Evolutionary conservation across 129 eudicot species (phyloP).

Genomic region (Arctium minus): DNA sequence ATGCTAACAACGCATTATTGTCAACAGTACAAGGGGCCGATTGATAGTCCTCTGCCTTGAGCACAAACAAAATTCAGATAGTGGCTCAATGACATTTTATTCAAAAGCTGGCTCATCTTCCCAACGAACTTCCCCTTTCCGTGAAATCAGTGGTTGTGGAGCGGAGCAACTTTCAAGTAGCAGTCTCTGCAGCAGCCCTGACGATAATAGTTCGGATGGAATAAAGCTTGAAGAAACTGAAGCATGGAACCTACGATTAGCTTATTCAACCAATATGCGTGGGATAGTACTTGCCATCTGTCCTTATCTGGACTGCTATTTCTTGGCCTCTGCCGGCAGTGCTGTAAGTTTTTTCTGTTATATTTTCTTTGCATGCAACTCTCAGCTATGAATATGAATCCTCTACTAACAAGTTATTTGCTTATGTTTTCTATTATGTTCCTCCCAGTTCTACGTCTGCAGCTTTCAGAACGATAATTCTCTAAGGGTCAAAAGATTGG

Average conservation of each 20-base stretch:
- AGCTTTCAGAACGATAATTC: conserved; percentile 74
- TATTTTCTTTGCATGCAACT: neutral
- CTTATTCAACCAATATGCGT: conserved; percentile 54
- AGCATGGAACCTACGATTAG: conserved; percentile 71
- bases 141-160: conserved; percentile 52
- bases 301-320: conserved; percentile 76
- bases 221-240: conserved; percentile 78
- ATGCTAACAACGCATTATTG: neutral
- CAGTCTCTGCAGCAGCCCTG: conserved; percentile 84
- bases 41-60: conserved; percentile 80
- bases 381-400: neutral
- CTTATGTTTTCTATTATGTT: conserved; percentile 8
- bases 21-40: conserved; percentile 82
- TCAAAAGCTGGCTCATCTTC: conserved; percentile 67
- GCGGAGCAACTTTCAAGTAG: conserved; percentile 63
- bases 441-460: conserved; percentile 81
- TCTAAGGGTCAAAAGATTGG: conserved; percentile 67
- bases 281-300: conserved; percentile 81
- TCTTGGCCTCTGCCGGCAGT: conserved; percentile 91
- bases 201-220: conserved; percentile 78
- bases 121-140: conserved; percentile 62
- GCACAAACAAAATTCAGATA: conserved; percentile 73
- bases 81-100: conserved; percentile 57
- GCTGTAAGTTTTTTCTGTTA: conserved; percentile 51
- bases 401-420: neutral